Conservation (phyloP, 1,284 basidiomycete genomes). For the Macrocybe sp. region DNA sequence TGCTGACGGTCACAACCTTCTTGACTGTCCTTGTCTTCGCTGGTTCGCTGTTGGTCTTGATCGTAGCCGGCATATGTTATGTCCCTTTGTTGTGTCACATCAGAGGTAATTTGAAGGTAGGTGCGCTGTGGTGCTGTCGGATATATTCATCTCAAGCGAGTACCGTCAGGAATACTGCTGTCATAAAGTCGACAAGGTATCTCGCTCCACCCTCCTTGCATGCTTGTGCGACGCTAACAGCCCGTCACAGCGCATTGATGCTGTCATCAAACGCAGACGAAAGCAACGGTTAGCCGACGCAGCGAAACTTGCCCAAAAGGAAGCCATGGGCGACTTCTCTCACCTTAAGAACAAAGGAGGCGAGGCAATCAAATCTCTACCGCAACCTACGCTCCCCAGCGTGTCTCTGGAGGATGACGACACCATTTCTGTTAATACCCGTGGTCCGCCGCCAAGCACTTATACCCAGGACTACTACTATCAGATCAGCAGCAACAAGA, state of each 20-base stretch:
- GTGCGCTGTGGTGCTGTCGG: conserved; percentile 5
- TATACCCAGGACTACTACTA: conserved; percentile 54
- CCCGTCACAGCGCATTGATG: conserved; percentile 71
- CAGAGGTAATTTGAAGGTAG: conserved; percentile 89
- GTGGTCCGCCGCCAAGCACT: conserved; percentile 48
- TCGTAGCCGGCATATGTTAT: conserved; percentile 85
- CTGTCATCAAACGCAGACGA: conserved; percentile 89
- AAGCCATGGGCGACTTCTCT: conserved; percentile 85
- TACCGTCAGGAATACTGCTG: conserved; percentile 86
- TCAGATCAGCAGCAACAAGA: conserved; percentile 41
- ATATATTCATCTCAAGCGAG: conserved; percentile 1
- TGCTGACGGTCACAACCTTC: conserved; percentile 83
- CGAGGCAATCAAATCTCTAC: conserved; percentile 77
- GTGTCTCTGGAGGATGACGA: conserved; percentile 84
- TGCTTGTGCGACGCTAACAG: not conserved
- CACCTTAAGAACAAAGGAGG: conserved; percentile 95
- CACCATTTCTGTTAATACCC: conserved; percentile 57
- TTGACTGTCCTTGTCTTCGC: conserved; percentile 89
- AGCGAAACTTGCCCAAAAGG: conserved; percentile 81
- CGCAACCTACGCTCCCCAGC: conserved; percentile 95
- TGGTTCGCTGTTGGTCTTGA: conserved; percentile 77
- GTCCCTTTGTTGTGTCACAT: conserved; percentile 93
- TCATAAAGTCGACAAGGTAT: conserved; percentile 96
- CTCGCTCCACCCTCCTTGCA: conserved; percentile 6
- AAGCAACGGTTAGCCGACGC: conserved; percentile 83